Percentiles rank a stretch among this genome's conserved stretches.
Evolutionary conservation across 495 filamentous ascomycete species (phyloP).

Genomic region (Penicillium samsonianum): DNA sequence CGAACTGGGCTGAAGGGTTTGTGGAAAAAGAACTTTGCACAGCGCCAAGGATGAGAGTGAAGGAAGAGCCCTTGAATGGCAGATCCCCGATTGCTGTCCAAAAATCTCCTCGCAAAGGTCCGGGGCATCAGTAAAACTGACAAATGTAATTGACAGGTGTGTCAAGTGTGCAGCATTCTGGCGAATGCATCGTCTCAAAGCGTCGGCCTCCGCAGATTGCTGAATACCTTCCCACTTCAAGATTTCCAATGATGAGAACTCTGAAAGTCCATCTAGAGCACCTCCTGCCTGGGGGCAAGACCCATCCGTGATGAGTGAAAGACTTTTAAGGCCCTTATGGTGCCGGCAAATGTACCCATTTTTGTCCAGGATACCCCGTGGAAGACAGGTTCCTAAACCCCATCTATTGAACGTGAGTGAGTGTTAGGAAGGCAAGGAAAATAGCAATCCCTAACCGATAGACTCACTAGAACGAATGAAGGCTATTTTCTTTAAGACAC

Average conservation of each 20-base stretch:
- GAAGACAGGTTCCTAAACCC: constrained; percentile 19
- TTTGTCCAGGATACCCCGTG: constrained; percentile 14
- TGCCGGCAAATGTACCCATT: constrained; percentile 9
- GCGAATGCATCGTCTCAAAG: constrained; percentile 9
- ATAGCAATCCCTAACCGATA: no score
- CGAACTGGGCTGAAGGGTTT: neutral
- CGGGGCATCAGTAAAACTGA: neutral
- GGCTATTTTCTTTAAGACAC: no score
- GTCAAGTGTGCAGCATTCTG: constrained; percentile 9
- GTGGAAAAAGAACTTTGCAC: neutral
- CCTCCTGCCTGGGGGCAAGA: constrained; percentile 14
- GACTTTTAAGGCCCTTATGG: constrained; percentile 5
- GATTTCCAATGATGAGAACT: constrained; percentile 5
- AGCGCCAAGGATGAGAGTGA: neutral
- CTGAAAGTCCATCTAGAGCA: constrained; percentile 5
- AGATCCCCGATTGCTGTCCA: neutral
- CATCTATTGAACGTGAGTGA: constrained; percentile 12
- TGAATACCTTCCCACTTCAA: constrained; percentile 20
- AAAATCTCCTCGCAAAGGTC: neutral
- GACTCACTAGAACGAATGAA: no score
- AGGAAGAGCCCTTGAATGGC: neutral
- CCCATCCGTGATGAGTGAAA: constrained; percentile 17
- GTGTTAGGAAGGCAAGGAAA: no score
- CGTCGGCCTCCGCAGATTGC: constrained; percentile 13
- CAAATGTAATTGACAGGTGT: constrained; percentile 10